Evolutionary conservation across 768 basidiomycete species (phyloP).

Genomic region (Mycena latifolia): DNA sequence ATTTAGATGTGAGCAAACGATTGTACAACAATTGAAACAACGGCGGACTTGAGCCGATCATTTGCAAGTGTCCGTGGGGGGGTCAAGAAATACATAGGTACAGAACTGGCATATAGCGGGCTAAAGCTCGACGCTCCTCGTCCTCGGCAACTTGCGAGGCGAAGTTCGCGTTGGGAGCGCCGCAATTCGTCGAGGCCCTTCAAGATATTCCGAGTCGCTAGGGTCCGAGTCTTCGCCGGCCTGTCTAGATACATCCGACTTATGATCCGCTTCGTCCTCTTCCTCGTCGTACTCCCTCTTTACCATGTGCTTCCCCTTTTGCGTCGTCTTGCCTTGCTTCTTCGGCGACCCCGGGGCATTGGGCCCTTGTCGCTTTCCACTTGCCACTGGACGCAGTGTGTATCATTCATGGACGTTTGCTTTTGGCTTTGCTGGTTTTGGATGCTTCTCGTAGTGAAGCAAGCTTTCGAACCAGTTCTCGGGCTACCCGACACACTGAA

Average conservation of each 20-base stretch:
- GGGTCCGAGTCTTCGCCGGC: constrained; percentile 1
- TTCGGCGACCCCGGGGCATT: constrained; percentile 2
- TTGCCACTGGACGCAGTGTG: too few species aligned
- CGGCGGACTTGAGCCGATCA: too few species aligned
- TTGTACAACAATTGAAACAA: too few species aligned
- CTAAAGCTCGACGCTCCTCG: constrained; percentile 8
- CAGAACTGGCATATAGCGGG: too few species aligned
- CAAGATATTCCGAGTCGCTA: background rate
- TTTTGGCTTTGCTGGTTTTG: constrained; percentile 29
- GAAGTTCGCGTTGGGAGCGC: background rate
- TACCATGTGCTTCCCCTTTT: background rate
- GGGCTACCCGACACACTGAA: constrained; percentile 39
- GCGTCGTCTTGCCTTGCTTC: background rate
- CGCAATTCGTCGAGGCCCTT: background rate
- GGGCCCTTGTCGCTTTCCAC: constrained; percentile 5
- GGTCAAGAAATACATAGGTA: too few species aligned
- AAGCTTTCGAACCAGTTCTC: constrained; percentile 36
- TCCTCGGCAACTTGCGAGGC: background rate
- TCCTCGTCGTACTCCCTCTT: constrained; percentile 3
- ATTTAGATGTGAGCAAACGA: too few species aligned
- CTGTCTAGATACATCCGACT: background rate
- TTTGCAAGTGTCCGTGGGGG: too few species aligned
- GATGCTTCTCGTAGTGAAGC: constrained; percentile 29
- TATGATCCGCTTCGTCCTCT: background rate
- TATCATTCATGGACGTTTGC: too few species aligned